Conservation (phyloP, 2,329 filamentous ascomycete species). For the Cadophora sp. region DNA sequence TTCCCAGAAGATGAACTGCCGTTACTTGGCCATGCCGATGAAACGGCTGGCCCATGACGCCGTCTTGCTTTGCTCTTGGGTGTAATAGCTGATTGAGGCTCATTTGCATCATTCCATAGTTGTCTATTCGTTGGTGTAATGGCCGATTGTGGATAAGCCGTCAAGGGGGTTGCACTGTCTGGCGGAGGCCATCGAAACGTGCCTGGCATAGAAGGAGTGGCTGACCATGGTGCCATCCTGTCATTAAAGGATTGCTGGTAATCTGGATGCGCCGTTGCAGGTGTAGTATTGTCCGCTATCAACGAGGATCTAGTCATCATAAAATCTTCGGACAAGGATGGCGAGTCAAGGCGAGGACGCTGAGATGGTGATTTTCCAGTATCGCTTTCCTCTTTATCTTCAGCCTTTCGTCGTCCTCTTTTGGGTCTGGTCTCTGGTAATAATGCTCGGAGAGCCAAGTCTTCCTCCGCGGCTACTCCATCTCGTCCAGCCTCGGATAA, state of each 20-base stretch:
- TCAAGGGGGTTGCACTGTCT: constrained; percentile 64
- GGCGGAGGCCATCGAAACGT: constrained; percentile 48
- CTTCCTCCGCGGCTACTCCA: constrained; percentile 84
- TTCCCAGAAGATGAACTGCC: constrained; percentile 70
- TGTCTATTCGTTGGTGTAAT: constrained; percentile 63
- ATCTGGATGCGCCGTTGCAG: constrained; percentile 48
- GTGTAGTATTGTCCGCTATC: constrained; percentile 47
- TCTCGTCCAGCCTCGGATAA: constrained; percentile 73
- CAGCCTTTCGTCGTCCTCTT: constrained; percentile 67
- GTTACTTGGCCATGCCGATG: constrained; percentile 84
- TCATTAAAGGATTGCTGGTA: constrained; percentile 38
- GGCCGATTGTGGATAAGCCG: constrained; percentile 79
- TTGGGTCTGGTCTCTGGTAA: constrained; percentile 76
- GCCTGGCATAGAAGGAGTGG: constrained; percentile 41
- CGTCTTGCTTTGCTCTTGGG: constrained; percentile 63
- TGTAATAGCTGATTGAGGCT: constrained; percentile 78
- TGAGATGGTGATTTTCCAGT: constrained; percentile 59
- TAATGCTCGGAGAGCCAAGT: constrained; percentile 84
- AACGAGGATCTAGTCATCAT: constrained; percentile 44
- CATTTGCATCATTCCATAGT: constrained; percentile 54
- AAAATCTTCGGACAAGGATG: constrained; percentile 51
- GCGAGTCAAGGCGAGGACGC: constrained; percentile 65
- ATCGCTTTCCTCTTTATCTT: constrained; percentile 62
- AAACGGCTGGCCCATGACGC: constrained; percentile 85
- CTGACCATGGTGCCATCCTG: constrained; percentile 42